phyloP scores from a whole-genome alignment of 2,329 filamentous ascomycete genomes.

The Hymenoscyphus fructigenus region DNA sequence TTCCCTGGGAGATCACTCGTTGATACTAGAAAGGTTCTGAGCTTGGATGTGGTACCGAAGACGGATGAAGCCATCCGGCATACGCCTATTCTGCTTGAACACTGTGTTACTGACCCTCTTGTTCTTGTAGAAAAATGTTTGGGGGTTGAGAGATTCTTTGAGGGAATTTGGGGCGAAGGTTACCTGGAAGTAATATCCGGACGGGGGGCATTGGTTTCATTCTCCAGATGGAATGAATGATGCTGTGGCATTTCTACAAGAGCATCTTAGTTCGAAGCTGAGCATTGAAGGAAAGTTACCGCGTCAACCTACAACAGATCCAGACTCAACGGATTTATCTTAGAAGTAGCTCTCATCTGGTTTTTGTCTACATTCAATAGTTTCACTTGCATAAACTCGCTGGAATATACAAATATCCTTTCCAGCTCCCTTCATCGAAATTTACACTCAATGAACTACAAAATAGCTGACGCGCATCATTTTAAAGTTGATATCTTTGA shows the following conservation, averaged over 20 bases:
- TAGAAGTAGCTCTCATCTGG: too few species aligned
- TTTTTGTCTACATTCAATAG: too few species aligned
- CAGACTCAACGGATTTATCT: too few species aligned
- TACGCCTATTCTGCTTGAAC: neutral
- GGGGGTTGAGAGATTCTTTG: neutral
- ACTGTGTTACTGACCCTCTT: neutral
- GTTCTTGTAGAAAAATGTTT: neutral
- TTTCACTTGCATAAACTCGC: too few species aligned
- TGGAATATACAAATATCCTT: too few species aligned
- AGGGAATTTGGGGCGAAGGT: constrained; percentile 15
- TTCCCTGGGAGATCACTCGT: constrained; percentile 16
- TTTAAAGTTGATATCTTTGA: too few species aligned
- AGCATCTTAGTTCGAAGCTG: neutral
- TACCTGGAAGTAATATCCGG: constrained; percentile 18
- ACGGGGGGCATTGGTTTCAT: constrained; percentile 19
- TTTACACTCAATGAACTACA: too few species aligned
- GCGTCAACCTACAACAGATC: too few species aligned
- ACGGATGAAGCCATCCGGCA: neutral
- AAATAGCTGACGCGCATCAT: too few species aligned
- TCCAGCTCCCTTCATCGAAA: too few species aligned
- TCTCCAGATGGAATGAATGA: constrained; percentile 16
- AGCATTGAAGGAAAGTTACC: too few species aligned
- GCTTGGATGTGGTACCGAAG: neutral
- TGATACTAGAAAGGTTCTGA: constrained; percentile 13
- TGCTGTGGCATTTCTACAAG: constrained; percentile 14